Base-by-base conservation (phyloP, 768 basidiomycete species). In the Lyophyllum semitale region DNA sequence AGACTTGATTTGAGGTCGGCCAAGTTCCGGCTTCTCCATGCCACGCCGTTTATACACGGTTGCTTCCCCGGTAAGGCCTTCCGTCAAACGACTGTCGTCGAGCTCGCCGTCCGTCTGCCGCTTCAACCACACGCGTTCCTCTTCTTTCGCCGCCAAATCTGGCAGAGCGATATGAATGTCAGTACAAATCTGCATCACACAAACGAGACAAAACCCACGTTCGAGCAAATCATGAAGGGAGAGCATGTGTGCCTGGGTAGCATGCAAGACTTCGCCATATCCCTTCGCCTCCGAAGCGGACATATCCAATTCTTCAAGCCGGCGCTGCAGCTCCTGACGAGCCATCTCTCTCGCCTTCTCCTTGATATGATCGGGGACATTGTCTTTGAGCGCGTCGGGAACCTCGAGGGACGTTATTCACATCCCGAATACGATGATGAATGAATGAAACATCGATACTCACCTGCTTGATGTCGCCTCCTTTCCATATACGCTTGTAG, bases 71-170 rank as follows among this genome's bases (percentile, higher is more conserved):
- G 85, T 87, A 30, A 88, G 64, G 20, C 85, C 85, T 63, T 88
- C 86, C 11, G 84, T 84, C 48, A 88, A 66, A 15, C 86, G 77
- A 54, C 75, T 83, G 62, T 87, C 85, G 58, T 88, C 86, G 4
- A 88, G 73, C 60, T 88, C 86, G 33, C 86, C 86, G 61, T 88
- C 86, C 1, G 82, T 86, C 67, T 87, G 86, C 2, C 85, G 80
- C 63, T 87, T 88, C 15, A 87, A 72, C 86, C 85, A 88, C 2
- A 88, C 79, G 12, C 85, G 80, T 58, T 87, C 86, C 61, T 87
- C 85, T 59, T 87, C 85, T 55, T 81, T 85, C 0, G 85, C 84
- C 13, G 85, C 78, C 18, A 88, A 78, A 64, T 87, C 86, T 87
- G 60, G 12, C 30, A 42, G 20, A 22, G 11, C 25, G 40, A 8